Conservation (phyloP, 352 stramenopile genomes). For the Pythium biforme region DNA sequence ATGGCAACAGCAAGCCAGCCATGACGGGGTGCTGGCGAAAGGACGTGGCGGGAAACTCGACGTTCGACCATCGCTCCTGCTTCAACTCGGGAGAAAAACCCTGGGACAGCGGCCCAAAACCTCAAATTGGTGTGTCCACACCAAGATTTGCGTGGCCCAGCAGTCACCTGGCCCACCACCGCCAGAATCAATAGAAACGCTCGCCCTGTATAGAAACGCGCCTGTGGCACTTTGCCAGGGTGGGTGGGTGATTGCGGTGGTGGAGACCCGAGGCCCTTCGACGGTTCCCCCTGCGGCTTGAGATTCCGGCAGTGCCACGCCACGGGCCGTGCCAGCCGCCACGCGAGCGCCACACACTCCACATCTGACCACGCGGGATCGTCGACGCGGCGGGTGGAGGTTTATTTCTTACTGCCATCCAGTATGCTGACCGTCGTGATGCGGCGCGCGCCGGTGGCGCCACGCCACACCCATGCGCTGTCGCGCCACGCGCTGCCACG, state of each 20-base stretch:
- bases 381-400: conserved; percentile 13
- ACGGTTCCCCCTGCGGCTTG: no score
- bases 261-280: not conserved
- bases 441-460: conserved; percentile 11
- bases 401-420: no score
- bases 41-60: not conserved
- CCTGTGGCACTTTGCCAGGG: conserved; percentile 5
- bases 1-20: no score
- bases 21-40: no score
- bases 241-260: conserved; percentile 1
- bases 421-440: conserved; percentile 28
- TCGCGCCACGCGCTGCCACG: not conserved
- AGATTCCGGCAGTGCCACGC: not conserved
- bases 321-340: no score
- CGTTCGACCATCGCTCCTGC: conserved; percentile 24
- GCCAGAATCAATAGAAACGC: conserved; percentile 31
- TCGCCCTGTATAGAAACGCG: conserved; percentile 19
- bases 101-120: conserved; percentile 8
- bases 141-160: conserved; percentile 21
- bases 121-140: conserved; percentile 16
- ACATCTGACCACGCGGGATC: conserved; percentile 22
- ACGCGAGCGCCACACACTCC: not conserved
- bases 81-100: conserved; percentile 12
- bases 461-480: not conserved
- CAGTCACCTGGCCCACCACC: conserved; percentile 10